These are phyloP conservation scores for Irpex lacteus DNA, from an alignment of 1,284 basidiomycete species.

Conservation along the genomic window DNA sequence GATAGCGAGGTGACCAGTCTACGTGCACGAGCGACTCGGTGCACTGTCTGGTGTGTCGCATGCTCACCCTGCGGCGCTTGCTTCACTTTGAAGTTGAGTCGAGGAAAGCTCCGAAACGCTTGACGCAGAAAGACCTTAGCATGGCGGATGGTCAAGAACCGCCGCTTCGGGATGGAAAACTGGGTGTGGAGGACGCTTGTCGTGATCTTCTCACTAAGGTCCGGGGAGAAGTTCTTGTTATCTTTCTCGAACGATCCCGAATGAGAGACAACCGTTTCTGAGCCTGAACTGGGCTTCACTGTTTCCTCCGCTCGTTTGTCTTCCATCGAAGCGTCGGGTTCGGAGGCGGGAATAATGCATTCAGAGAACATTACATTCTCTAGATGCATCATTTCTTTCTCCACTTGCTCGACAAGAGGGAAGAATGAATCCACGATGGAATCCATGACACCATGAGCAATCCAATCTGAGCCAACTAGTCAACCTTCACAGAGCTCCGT, in stretches of 20 bases:
- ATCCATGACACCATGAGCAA: slow-evolving; percentile 91
- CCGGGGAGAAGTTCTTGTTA: background rate
- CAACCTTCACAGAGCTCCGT: background rate
- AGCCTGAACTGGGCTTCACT: background rate
- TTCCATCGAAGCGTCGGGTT: background rate
- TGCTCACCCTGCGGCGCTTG: slow-evolving; percentile 17
- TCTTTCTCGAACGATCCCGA: background rate
- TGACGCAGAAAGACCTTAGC: slow-evolving; percentile 1
- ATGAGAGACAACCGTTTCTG: slow-evolving; percentile 5
- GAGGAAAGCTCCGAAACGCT: slow-evolving; percentile 8
- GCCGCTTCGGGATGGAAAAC: slow-evolving; percentile 13
- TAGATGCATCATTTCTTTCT: slow-evolving; percentile 78
- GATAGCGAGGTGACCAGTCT: slow-evolving; percentile 82
- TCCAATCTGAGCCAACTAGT: slow-evolving; percentile 68
- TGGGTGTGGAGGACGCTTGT: slow-evolving; percentile 4
- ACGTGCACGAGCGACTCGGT: slow-evolving; percentile 80
- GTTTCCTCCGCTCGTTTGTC: background rate
- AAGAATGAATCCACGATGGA: slow-evolving; percentile 95
- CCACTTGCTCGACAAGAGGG: slow-evolving; percentile 82
- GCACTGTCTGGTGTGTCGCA: slow-evolving; percentile 42
- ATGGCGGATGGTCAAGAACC: slow-evolving; percentile 4
- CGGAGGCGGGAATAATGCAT: slow-evolving; percentile 14
- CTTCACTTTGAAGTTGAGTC: slow-evolving; percentile 12
- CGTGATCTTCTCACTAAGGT: background rate
- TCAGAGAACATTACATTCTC: slow-evolving; percentile 65